A percentile compares a stretch with the other conserved stretches of the same genome.
These are phyloP conservation scores for Dissophora ornata DNA, from an alignment of 192 early-diverging fungal genomes.

Conservation along the genomic window DNA sequence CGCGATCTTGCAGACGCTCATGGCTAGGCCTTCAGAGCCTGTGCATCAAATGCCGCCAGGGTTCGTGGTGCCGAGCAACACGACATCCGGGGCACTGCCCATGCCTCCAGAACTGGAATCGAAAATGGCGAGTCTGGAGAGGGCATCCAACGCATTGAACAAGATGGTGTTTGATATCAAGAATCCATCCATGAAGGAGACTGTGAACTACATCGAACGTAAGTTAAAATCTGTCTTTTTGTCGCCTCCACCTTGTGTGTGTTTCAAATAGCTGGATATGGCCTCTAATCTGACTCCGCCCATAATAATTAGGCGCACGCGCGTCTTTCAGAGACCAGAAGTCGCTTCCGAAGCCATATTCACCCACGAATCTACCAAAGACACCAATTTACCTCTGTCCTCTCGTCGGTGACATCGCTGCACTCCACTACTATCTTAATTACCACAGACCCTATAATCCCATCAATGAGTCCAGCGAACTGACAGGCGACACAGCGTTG, in stretches of 20 bases:
- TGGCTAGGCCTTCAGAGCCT: conserved; percentile 36
- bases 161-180: conserved; percentile 50
- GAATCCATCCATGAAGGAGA: conserved; percentile 39
- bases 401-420: conserved; percentile 36
- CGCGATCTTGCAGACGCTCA: conserved; percentile 45
- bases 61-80: conserved; percentile 40
- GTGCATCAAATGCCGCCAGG: conserved; percentile 20
- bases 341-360: conserved; percentile 21
- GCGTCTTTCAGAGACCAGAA: conserved; percentile 22
- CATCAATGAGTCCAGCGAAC: conserved; percentile 47
- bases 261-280: neutral
- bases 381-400: conserved; percentile 47
- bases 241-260: neutral
- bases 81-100: conserved; percentile 29
- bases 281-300: neutral
- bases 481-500: conserved; percentile 40
- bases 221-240: conserved; percentile 12
- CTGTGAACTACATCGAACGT: conserved; percentile 42
- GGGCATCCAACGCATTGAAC: conserved; percentile 38
- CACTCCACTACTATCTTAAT: conserved; percentile 31
- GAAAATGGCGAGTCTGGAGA: conserved; percentile 42
- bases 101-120: conserved; percentile 37
- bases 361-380: conserved; percentile 23
- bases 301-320: conserved; percentile 21
- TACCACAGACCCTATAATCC: conserved; percentile 29